Evolutionary conservation across 2,329 filamentous ascomycete species (phyloP).

Genomic region (Fusarium stilboides): DNA sequence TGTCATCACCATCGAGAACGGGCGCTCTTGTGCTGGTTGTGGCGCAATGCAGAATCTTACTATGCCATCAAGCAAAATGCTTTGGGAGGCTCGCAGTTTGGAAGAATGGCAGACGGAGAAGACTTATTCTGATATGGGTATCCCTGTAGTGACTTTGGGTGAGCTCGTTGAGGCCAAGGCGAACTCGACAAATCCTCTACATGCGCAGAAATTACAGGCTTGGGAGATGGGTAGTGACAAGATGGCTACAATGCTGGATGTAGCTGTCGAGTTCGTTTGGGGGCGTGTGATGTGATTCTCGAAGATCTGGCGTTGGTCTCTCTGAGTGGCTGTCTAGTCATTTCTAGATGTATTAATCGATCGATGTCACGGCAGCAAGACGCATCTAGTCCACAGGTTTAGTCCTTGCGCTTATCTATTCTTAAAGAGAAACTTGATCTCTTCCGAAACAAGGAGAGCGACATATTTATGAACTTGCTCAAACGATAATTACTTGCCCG

Average conservation of each 20-base stretch:
- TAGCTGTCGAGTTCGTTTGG: constrained; percentile 46
- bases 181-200: not conserved
- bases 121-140: constrained; percentile 29
- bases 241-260: constrained; percentile 41
- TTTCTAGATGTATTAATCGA: too few species aligned
- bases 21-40: constrained; percentile 15
- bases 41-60: constrained; percentile 23
- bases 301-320: too few species aligned
- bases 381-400: too few species aligned
- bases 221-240: constrained; percentile 51
- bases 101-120: constrained; percentile 50
- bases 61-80: constrained; percentile 35
- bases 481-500: not conserved
- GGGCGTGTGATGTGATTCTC: not conserved
- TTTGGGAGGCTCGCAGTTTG: constrained; percentile 47
- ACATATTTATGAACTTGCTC: not conserved
- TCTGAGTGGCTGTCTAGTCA: not conserved
- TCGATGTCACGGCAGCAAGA: too few species aligned
- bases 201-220: constrained; percentile 34
- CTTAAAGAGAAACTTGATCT: too few species aligned
- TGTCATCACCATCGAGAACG: constrained; percentile 40
- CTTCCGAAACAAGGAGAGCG: not conserved
- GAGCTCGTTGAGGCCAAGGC: constrained; percentile 33
- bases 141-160: constrained; percentile 33
- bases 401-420: too few species aligned